phyloP scores from a whole-genome alignment of 768 basidiomycete genomes.

The Neoboletus subvelutipes region DNA sequence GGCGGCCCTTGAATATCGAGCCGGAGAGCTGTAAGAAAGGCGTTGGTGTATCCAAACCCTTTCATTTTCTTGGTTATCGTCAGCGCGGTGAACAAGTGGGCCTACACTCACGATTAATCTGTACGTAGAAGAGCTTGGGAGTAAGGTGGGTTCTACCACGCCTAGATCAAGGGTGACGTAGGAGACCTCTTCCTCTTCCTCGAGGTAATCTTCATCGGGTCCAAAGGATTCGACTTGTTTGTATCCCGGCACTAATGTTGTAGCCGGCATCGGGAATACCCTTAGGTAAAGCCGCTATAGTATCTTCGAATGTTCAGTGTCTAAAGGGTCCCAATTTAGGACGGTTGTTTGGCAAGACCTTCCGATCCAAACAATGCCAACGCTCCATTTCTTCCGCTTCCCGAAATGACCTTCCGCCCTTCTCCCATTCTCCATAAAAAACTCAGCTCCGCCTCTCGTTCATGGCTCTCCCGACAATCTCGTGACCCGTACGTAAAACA shows the following conservation, averaged over 20 bases:
- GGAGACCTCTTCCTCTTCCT: slow-evolving; percentile 49
- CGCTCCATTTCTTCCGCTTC: background rate
- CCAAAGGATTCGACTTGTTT: slow-evolving; percentile 67
- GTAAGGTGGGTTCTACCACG: slow-evolving; percentile 65
- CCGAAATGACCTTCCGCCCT: slow-evolving; percentile 37
- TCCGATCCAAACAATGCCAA: slow-evolving; percentile 29
- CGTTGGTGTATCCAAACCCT: slow-evolving; percentile 78
- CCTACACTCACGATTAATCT: slow-evolving; percentile 63
- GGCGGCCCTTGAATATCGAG: slow-evolving; percentile 67
- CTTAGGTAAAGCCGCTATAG: background rate
- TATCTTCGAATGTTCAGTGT: background rate
- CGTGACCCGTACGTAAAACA: slow-evolving; percentile 70
- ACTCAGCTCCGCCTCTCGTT: slow-evolving; percentile 42
- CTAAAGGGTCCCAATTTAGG: background rate
- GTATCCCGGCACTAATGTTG: slow-evolving; percentile 54
- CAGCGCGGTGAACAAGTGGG: background rate
- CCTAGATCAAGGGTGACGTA: slow-evolving; percentile 80
- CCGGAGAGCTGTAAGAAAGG: slow-evolving; percentile 79
- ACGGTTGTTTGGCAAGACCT: slow-evolving; percentile 23
- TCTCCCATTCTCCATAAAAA: slow-evolving; percentile 32
- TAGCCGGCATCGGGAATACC: slow-evolving; percentile 15
- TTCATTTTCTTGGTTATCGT: background rate
- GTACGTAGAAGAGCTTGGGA: slow-evolving; percentile 69
- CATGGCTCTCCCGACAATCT: slow-evolving; percentile 70
- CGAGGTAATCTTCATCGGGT: slow-evolving; percentile 64